Conservation (phyloP, 2,329 filamentous ascomycete species). For the Diaporthe ampelina region DNA sequence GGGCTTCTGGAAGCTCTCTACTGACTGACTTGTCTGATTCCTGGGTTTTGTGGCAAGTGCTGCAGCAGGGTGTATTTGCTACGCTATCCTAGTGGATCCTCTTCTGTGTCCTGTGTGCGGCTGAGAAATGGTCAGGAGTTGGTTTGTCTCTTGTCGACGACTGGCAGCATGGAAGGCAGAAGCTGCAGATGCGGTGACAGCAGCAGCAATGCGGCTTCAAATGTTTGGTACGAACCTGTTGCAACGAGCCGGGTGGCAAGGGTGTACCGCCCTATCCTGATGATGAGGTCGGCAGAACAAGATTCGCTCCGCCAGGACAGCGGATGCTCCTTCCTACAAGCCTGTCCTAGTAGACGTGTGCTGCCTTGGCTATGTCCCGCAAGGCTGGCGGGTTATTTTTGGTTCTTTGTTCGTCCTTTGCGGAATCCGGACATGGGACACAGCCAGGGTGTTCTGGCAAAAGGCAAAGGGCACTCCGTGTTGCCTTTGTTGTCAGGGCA, state of each 20-base stretch:
- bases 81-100: slow-evolving; percentile 39
- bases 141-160: slow-evolving; percentile 38
- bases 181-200: slow-evolving; percentile 18
- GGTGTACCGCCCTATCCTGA: slow-evolving; percentile 32
- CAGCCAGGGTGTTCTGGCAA: slow-evolving; percentile 35
- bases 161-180: slow-evolving; percentile 14
- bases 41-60: slow-evolving; percentile 41
- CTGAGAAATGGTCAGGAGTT: slow-evolving; percentile 40
- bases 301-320: slow-evolving; percentile 38
- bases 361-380: slow-evolving; percentile 37
- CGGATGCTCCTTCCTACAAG: slow-evolving; percentile 38
- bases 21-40: slow-evolving; percentile 37
- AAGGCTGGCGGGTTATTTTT: slow-evolving; percentile 42
- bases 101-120: slow-evolving; percentile 32
- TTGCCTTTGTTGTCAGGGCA: slow-evolving; percentile 41
- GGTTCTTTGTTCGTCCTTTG: slow-evolving; percentile 43
- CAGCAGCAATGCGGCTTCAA: slow-evolving; percentile 42
- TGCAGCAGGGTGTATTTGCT: slow-evolving; percentile 40
- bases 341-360: slow-evolving; percentile 36
- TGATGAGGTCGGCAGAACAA: slow-evolving; percentile 23
- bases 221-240: slow-evolving; percentile 42
- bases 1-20: slow-evolving; percentile 42
- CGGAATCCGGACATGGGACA: slow-evolving; percentile 38
- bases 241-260: slow-evolving; percentile 40
- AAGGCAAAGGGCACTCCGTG: slow-evolving; percentile 36